These are phyloP conservation scores for Chaetomiaceae sp. DNA, from an alignment of 2,329 filamentous ascomycete species.

Conservation along the genomic window DNA sequence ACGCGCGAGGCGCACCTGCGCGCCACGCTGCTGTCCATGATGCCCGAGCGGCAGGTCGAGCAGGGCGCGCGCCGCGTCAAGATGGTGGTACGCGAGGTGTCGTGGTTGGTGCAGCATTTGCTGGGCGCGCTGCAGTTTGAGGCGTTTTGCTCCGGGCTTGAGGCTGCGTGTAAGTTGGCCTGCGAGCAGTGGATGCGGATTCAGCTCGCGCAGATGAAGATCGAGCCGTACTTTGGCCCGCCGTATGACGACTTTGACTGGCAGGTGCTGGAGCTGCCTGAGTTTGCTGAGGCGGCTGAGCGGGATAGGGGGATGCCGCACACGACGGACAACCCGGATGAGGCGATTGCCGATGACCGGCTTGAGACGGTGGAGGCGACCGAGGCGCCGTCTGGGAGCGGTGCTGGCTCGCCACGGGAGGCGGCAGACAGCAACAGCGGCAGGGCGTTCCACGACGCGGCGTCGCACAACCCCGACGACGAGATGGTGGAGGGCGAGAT, in stretches of 20 bases:
- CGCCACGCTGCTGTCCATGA: constrained; percentile 30
- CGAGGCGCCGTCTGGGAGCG: not conserved
- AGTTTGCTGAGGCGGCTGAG: constrained; percentile 26
- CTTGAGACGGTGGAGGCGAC: constrained; percentile 20
- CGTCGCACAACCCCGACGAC: constrained; percentile 8
- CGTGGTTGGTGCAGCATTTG: constrained; percentile 33
- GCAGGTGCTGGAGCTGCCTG: constrained; percentile 34
- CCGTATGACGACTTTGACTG: constrained; percentile 35
- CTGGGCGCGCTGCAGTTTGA: constrained; percentile 32
- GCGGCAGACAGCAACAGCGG: constrained; percentile 1
- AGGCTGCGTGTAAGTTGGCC: constrained; percentile 29
- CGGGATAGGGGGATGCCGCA: constrained; percentile 7
- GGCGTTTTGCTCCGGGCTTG: constrained; percentile 30
- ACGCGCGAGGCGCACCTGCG: constrained; percentile 31
- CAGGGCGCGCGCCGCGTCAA: constrained; percentile 29
- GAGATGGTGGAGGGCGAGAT: constrained; percentile 26
- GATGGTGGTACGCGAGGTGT: constrained; percentile 34
- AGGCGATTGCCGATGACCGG: constrained; percentile 14
- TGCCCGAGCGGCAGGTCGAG: constrained; percentile 30
- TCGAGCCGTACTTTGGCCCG: constrained; percentile 36
- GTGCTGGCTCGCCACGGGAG: not conserved
- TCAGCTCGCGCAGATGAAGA: constrained; percentile 32
- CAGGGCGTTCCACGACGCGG: constrained; percentile 5
- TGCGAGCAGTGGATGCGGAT: constrained; percentile 34
- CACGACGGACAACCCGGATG: not conserved